Conservation (phyloP, 148 eudicot genomes). For the Rhododendron griersonianum region DNA sequence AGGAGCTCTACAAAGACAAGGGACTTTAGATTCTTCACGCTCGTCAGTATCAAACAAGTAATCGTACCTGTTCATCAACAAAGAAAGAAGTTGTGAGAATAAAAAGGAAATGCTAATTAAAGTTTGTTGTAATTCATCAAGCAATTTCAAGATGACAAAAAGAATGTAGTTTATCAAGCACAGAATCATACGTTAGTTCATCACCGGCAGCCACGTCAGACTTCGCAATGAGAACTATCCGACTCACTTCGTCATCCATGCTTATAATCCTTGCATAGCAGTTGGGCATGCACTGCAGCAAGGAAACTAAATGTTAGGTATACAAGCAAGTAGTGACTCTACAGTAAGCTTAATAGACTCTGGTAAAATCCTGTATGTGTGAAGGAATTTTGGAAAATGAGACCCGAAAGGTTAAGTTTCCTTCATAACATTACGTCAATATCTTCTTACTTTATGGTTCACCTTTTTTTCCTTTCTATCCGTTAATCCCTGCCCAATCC, state of each 20-base stretch:
- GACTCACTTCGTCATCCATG: slow-evolving; percentile 60
- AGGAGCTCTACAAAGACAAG: slow-evolving; percentile 77
- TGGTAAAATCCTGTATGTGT: not conserved
- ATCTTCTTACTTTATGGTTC: not conserved
- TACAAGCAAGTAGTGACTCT: not conserved
- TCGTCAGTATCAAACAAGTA: slow-evolving; percentile 89
- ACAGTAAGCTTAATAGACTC: not conserved
- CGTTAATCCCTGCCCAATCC: not conserved
- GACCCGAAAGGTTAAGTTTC: not conserved
- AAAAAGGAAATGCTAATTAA: not conserved
- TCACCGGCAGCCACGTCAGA: slow-evolving; percentile 64
- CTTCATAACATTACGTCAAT: not conserved
- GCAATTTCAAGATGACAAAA: not conserved
- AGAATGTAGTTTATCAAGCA: not conserved
- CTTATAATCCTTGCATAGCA: slow-evolving; percentile 92
- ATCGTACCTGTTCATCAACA: slow-evolving; percentile 55
- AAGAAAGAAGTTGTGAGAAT: not conserved
- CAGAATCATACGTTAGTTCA: slow-evolving; percentile 68
- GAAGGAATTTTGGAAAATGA: not conserved
- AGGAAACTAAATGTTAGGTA: not conserved
- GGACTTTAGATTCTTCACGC: slow-evolving; percentile 75
- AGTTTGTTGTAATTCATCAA: not conserved
- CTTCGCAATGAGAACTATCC: slow-evolving; percentile 88
- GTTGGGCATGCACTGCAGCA: slow-evolving; percentile 89
- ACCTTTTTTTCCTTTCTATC: not conserved